phyloP scores from a whole-genome alignment of 2,329 filamentous ascomycete genomes.

The Talaromyces islandicus region DNA sequence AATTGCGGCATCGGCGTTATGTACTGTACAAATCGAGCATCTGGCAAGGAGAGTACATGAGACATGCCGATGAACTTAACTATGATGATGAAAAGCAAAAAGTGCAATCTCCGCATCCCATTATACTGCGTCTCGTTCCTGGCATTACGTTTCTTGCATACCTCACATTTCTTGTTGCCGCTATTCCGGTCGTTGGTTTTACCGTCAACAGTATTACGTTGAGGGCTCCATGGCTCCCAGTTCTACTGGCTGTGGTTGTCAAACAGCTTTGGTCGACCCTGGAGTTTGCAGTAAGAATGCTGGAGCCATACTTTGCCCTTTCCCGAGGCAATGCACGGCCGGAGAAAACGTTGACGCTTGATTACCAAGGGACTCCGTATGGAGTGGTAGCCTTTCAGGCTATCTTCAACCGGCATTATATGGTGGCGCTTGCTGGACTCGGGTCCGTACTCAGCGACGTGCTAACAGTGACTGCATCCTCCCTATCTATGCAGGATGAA shows the following conservation, averaged over 20 bases:
- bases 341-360: conserved; percentile 41
- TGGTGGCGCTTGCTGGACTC: conserved; percentile 40
- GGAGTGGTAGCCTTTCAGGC: conserved; percentile 40
- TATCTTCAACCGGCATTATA: conserved; percentile 37
- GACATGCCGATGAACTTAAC: conserved; percentile 10
- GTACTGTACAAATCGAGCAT: conserved; percentile 46
- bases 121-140: conserved; percentile 36
- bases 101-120: conserved; percentile 35
- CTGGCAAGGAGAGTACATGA: conserved; percentile 46
- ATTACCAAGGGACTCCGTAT: conserved; percentile 45
- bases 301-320: conserved; percentile 45
- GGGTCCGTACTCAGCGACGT: conserved; percentile 42
- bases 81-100: conserved; percentile 24
- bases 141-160: conserved; percentile 37
- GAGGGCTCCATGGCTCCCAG: conserved; percentile 40
- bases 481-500: conserved; percentile 41
- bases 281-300: conserved; percentile 42
- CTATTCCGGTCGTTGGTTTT: conserved; percentile 41
- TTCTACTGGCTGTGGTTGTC: conserved; percentile 39
- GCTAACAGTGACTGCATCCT: conserved; percentile 44
- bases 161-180: conserved; percentile 31
- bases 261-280: conserved; percentile 44
- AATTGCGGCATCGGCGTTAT: conserved; percentile 41
- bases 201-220: conserved; percentile 34
- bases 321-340: conserved; percentile 39